phyloP scores from a whole-genome alignment of 805 yeast species.

The Candida hungchunana region DNA sequence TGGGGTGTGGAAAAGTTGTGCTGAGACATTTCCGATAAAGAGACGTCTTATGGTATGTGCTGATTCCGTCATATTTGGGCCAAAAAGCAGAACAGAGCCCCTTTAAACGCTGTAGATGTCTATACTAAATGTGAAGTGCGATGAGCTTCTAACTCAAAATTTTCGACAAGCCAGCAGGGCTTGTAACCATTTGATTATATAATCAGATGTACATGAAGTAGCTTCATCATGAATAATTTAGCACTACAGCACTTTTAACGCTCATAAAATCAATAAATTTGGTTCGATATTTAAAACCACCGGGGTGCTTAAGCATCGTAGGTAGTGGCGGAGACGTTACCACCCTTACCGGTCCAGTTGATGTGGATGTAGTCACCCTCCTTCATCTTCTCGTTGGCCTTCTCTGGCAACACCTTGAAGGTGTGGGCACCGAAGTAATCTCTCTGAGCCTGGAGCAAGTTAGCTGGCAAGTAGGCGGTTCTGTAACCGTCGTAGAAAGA shows the following conservation, averaged over 20 bases:
- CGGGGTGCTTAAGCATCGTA: constrained; percentile 70
- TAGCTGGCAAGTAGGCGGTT: constrained; percentile 93
- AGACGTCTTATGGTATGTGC: constrained; percentile 40
- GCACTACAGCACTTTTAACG: no score
- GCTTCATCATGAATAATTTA: no score
- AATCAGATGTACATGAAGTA: no score
- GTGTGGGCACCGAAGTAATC: constrained; percentile 99
- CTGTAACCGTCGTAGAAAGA: constrained; percentile 99
- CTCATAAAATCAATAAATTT: no score
- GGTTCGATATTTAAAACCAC: no score
- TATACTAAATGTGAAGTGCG: no score
- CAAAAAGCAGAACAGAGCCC: no score
- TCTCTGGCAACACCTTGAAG: constrained; percentile 89
- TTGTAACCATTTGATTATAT: no score
- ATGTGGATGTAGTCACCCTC: constrained; percentile 82
- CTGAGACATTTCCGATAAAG: constrained; percentile 68
- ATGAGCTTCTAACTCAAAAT: no score
- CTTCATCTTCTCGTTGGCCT: constrained; percentile 72
- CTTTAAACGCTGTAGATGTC: no score
- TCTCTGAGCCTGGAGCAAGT: constrained; percentile 98
- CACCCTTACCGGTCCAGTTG: constrained; percentile 99
- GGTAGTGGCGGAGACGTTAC: constrained; percentile 93
- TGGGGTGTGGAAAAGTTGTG: constrained; percentile 40
- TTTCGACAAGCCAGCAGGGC: no score
- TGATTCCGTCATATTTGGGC: no score